Base-by-base conservation (phyloP, 73 alveolate genomes). In the Paramecium tetraurelia region DNA sequence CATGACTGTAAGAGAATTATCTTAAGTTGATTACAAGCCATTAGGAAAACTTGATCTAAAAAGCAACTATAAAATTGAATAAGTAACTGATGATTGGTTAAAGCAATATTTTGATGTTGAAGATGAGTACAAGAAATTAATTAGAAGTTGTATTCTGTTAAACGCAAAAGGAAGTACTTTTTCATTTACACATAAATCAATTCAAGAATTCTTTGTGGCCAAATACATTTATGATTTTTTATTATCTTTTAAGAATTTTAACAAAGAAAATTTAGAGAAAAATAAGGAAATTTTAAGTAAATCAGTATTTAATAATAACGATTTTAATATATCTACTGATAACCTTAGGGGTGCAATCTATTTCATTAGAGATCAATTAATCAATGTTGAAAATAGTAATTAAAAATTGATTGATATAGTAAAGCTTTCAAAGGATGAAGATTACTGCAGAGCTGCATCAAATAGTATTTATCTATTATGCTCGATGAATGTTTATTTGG, bases 111-210 rank as follows among this genome's bases (percentile, higher is more conserved):
- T 72, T 72, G 86, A 72, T 72, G 31, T 12, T 31, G 68, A 50
- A 50, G 68, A 43, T 35, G 86, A 35, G 14, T 72, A 72, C 29
- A 72, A 72, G 29, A 72, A 72, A 35, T 35, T 72, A n/a, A 35
- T 72, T 14, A 72, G 86, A 35, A 35, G 59, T 33, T 27, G 86
- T 11, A 72, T 72, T 29, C 31, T 38, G 14, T 35, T 72, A 58
- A 35, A 8, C 12, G 38, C 38, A n/a, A 35, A 72, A 18, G 59
- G 59, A 10, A 72, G 46, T 18, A 35, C 33, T 8, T 72, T 9
- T 72, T 72, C 86, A 29, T 72, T 72, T 43, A 72, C 53, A 27
- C 86, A 72, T n/a, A 72, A 72, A 72, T 72, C 86, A 8, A 35
- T 72, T 3, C 31, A 72, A 72, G 86, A 72, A 72, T 72, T 72